A percentile compares a stretch with the other conserved stretches of the same genome.
Evolutionary conservation across 345 rosid genomes (phyloP).

Genomic region (Camelina neglecta): DNA sequence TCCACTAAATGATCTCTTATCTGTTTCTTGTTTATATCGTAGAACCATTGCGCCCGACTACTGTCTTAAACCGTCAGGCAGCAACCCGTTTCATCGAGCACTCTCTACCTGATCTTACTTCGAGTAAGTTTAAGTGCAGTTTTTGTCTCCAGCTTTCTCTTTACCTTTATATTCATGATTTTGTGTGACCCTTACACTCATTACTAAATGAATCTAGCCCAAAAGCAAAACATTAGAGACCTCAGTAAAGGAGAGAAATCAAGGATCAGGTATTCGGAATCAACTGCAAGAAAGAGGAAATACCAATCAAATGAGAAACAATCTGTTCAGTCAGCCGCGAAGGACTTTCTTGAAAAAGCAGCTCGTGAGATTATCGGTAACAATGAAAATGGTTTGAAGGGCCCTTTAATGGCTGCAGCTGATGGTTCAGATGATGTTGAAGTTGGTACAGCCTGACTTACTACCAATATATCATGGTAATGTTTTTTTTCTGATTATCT

Average conservation of each 20-base stretch:
- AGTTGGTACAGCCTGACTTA: constrained; percentile 29
- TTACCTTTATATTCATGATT: constrained; percentile 12
- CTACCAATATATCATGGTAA: constrained; percentile 40
- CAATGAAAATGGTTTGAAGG: constrained; percentile 62
- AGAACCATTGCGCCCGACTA: constrained; percentile 79
- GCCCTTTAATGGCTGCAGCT: constrained; percentile 57
- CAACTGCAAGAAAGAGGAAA: constrained; percentile 72
- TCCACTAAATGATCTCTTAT: constrained; percentile 27
- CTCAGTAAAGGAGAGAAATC: constrained; percentile 71
- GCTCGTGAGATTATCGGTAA: constrained; percentile 77
- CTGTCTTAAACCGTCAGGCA: constrained; percentile 79
- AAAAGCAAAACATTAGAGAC: constrained; percentile 67
- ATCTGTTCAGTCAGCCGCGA: constrained; percentile 73
- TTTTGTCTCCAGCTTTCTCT: not conserved
- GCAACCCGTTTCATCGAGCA: constrained; percentile 90
- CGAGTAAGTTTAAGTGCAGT: constrained; percentile 55
- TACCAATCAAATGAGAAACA: constrained; percentile 60
- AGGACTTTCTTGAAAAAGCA: constrained; percentile 93
- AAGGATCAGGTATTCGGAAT: constrained; percentile 53
- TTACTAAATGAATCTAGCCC: constrained; percentile 53
- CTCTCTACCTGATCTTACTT: constrained; percentile 84
- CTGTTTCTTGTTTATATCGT: constrained; percentile 35
- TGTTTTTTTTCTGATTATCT: constrained; percentile 23
- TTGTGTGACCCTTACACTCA: not conserved
- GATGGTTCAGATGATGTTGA: constrained; percentile 57